phyloP scores from a whole-genome alignment of 2,329 filamentous ascomycete species.

The Beauveria sp. region DNA sequence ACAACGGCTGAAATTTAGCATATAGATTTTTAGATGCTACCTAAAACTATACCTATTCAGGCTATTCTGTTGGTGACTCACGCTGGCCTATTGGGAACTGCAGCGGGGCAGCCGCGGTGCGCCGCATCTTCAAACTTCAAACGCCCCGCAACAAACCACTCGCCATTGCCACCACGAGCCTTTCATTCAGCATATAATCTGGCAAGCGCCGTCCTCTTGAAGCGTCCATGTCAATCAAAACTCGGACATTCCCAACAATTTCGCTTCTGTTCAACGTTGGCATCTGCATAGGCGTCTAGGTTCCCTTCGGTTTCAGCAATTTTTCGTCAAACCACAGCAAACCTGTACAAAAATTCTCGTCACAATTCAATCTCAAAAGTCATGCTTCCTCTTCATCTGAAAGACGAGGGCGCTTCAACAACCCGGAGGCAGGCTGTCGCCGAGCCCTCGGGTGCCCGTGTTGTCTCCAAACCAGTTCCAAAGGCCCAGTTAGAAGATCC shows the following conservation, averaged over 20 bases:
- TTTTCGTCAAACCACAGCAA: slow-evolving; percentile 1
- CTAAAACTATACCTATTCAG: too few relatives aligned
- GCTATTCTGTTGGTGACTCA: not conserved
- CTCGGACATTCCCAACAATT: not conserved
- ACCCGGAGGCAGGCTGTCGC: slow-evolving; percentile 39
- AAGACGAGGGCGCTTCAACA: slow-evolving; percentile 21
- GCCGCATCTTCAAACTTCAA: not conserved
- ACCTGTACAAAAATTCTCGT: not conserved
- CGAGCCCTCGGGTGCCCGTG: slow-evolving; percentile 36
- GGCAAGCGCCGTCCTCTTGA: not conserved
- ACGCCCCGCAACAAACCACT: not conserved
- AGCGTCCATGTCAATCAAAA: not conserved
- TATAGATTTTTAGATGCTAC: too few relatives aligned
- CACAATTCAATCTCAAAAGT: slow-evolving; percentile 3
- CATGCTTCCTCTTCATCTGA: slow-evolving; percentile 32
- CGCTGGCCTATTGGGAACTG: not conserved
- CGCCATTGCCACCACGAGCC: not conserved
- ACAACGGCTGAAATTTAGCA: not conserved
- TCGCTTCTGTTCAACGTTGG: not conserved
- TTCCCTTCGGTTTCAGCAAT: not conserved
- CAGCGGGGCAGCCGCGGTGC: not conserved
- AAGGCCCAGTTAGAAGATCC: slow-evolving; percentile 58
- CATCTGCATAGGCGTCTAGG: slow-evolving; percentile 6
- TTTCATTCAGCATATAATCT: not conserved
- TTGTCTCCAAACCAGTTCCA: slow-evolving; percentile 60